Evolutionary conservation across 306 rosid genomes (phyloP).

Genomic region (Vachellia collinsii): DNA sequence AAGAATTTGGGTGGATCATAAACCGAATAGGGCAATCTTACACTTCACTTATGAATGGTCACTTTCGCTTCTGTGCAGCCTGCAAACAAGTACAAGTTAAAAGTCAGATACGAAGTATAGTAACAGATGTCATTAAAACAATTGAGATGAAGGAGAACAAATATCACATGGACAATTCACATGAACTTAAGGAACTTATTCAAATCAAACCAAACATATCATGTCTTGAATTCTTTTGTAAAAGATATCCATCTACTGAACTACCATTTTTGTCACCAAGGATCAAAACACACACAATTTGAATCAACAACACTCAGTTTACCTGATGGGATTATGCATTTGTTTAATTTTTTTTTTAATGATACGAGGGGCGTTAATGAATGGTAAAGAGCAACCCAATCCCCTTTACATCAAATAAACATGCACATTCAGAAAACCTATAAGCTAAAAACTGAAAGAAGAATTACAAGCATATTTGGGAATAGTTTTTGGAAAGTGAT

Average conservation of each 20-base stretch:
- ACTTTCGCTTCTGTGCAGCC: conserved; percentile 70
- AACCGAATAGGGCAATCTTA: conserved; percentile 27
- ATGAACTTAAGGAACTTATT: conserved; percentile 2
- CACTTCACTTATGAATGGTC: conserved; percentile 22
- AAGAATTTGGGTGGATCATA: conserved; percentile 16
- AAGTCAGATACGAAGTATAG: conserved; percentile 35
- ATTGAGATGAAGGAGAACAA: not conserved
- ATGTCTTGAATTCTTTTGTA: not conserved
- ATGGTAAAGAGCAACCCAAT: not conserved
- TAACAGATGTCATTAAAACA: conserved; percentile 20
- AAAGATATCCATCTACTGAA: not conserved
- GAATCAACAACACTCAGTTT: not conserved
- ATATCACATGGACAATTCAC: conserved; percentile 8
- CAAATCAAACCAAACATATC: not conserved
- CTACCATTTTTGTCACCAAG: not conserved
- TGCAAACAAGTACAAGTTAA: conserved; percentile 46
- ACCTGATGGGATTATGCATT: not conserved
- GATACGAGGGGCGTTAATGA: no score
- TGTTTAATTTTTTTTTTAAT: no score
- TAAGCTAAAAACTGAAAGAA: not conserved
- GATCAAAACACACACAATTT: not conserved
- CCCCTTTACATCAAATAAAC: not conserved
- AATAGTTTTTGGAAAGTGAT: no score
- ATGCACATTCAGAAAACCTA: not conserved
- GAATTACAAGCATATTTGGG: no score